Percentiles rank a stretch among this genome's conserved stretches.
These are phyloP conservation scores for Podaxis sp. DNA, from an alignment of 768 basidiomycete genomes.

Conservation along the genomic window DNA sequence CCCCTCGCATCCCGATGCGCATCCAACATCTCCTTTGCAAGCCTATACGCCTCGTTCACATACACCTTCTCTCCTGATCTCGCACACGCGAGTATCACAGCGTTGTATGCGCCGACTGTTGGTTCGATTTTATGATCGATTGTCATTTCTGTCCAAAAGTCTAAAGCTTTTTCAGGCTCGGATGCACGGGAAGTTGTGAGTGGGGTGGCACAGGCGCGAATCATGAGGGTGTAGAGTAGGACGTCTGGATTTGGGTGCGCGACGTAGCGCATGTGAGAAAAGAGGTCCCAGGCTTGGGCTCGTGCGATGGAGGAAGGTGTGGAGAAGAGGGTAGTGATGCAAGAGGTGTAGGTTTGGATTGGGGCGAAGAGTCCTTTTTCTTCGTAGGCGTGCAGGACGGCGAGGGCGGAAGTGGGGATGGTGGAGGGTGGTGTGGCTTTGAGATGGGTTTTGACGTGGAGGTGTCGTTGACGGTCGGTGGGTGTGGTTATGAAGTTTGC, in stretches of 20 bases:
- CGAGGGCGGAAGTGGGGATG: conserved; percentile 61
- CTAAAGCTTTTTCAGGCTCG: conserved; percentile 88
- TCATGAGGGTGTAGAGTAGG: conserved; percentile 79
- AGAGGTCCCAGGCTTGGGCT: conserved; percentile 91
- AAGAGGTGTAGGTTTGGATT: conserved; percentile 67
- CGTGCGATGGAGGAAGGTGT: conserved; percentile 46
- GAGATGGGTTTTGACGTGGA: conserved; percentile 69
- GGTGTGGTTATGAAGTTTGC: conserved; percentile 6
- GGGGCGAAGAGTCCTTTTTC: conserved; percentile 55
- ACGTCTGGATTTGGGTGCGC: conserved; percentile 80
- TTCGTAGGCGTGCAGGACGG: conserved; percentile 72
- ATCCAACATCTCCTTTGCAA: conserved; percentile 86
- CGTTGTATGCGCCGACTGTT: conserved; percentile 68
- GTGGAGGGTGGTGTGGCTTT: conserved; percentile 38
- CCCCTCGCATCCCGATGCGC: conserved; percentile 63
- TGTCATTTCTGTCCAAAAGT: conserved; percentile 93
- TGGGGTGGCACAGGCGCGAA: conserved; percentile 72
- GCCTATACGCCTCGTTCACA: conserved; percentile 78
- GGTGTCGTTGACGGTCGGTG: conserved; percentile 57
- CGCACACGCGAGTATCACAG: conserved; percentile 79
- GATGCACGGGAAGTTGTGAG: conserved; percentile 41
- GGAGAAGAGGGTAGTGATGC: conserved; percentile 57
- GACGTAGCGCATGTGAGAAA: conserved; percentile 93
- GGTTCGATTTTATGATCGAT: conserved; percentile 61
- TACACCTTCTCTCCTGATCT: conserved; percentile 55